Evolutionary conservation across 1,139 yeast genomes (phyloP).

Genomic region (Lodderomyces metapsilosis): DNA sequence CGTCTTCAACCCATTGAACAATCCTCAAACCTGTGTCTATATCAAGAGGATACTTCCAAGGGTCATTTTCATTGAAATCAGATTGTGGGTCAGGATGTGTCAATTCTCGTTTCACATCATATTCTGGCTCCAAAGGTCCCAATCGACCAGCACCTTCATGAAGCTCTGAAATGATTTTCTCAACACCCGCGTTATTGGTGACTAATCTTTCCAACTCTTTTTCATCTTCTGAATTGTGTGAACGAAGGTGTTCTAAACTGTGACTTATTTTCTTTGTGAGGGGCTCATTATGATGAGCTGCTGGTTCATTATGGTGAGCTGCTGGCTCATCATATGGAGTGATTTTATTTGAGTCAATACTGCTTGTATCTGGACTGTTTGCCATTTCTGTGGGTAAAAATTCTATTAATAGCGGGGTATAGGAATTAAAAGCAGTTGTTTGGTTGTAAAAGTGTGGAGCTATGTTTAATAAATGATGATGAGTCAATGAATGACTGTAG

Average conservation of each 20-base stretch:
- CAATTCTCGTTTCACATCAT: slow-evolving; percentile 40
- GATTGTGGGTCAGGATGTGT: slow-evolving; percentile 37
- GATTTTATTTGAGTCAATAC: slow-evolving; percentile 15
- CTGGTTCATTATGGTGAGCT: too few relatives aligned
- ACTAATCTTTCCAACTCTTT: slow-evolving; percentile 25
- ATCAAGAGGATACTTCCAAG: slow-evolving; percentile 62
- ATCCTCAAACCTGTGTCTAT: slow-evolving; percentile 53
- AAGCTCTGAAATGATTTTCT: slow-evolving; percentile 29
- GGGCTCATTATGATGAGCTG: slow-evolving; percentile 4
- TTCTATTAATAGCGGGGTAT: background rate
- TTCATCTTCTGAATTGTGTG: slow-evolving; percentile 19
- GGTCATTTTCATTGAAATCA: slow-evolving; percentile 46
- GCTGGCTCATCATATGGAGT: slow-evolving; percentile 11
- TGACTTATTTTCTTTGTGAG: background rate
- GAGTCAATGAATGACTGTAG: background rate
- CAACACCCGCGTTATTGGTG: slow-evolving; percentile 34
- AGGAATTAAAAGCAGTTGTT: background rate
- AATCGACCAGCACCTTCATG: slow-evolving; percentile 43
- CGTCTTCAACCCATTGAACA: slow-evolving; percentile 56
- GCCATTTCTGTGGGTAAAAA: background rate
- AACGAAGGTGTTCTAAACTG: slow-evolving; percentile 5
- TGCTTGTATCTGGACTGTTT: slow-evolving; percentile 1
- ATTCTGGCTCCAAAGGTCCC: slow-evolving; percentile 55
- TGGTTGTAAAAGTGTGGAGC: too few relatives aligned
- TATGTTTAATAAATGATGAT: background rate